A percentile compares a stretch with the other conserved stretches of the same genome.
Conservation (phyloP, 2,329 filamentous ascomycete genomes). For the Botryotinia calthae region DNA sequence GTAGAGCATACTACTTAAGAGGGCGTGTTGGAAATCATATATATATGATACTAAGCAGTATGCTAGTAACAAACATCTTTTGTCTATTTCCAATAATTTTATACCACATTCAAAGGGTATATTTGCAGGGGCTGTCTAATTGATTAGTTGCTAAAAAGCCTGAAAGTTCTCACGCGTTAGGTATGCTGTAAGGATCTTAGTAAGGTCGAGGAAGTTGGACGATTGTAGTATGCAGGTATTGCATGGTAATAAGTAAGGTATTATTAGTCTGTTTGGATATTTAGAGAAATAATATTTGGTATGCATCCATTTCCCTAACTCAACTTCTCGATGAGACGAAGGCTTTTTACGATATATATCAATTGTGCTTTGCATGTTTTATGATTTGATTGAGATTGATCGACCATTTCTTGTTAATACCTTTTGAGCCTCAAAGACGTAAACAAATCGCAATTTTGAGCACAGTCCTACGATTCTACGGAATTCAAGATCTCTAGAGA, state of each 20-base stretch:
- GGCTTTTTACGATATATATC: background rate
- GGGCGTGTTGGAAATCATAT: too few relatives aligned
- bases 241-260: background rate
- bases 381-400: conserved; percentile 12
- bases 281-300: background rate
- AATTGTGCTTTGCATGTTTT: background rate
- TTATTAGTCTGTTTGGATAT: background rate
- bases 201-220: background rate
- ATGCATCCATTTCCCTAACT: background rate
- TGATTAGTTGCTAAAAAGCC: background rate
- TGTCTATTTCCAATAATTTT: too few relatives aligned
- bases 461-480: background rate
- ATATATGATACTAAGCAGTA: too few relatives aligned
- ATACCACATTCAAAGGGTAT: conserved; percentile 2
- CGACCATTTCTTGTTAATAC: background rate
- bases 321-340: background rate
- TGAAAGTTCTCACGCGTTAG: background rate
- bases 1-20: too few relatives aligned
- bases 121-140: background rate
- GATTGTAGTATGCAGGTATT: background rate
- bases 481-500: background rate
- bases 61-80: too few relatives aligned
- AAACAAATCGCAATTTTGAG: background rate
- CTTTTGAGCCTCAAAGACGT: background rate
- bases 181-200: conserved; percentile 5